Percentiles rank a stretch among this genome's conserved stretches.
Evolutionary conservation across 1,284 basidiomycete species (phyloP).

Genomic region (Leccinum proximum): DNA sequence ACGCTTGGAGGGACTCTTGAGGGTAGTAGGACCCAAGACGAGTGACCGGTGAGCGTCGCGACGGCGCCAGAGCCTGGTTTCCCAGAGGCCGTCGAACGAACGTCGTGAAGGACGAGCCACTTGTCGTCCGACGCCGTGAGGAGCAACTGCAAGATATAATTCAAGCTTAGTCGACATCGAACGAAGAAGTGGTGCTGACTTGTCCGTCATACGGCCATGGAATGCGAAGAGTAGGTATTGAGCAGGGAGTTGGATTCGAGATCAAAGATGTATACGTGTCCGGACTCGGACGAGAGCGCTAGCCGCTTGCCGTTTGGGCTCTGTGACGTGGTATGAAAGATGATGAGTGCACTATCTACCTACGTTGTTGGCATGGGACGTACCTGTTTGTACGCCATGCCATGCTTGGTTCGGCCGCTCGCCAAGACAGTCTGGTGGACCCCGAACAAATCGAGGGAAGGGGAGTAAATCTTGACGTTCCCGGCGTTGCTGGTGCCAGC

Average conservation of each 20-base stretch:
- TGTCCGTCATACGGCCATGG: slow-evolving; percentile 79
- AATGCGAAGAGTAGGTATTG: slow-evolving; percentile 79
- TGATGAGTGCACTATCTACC: slow-evolving; percentile 13
- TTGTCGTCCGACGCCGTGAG: slow-evolving; percentile 88
- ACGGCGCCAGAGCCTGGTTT: slow-evolving; percentile 71
- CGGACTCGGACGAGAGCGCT: slow-evolving; percentile 76
- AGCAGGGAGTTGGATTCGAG: slow-evolving; percentile 59
- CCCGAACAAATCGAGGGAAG: slow-evolving; percentile 59
- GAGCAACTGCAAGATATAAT: slow-evolving; percentile 52
- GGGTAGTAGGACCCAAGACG: slow-evolving; percentile 81
- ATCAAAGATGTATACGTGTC: slow-evolving; percentile 83
- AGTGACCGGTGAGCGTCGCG: slow-evolving; percentile 79
- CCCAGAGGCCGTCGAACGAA: slow-evolving; percentile 56
- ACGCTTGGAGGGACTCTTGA: slow-evolving; percentile 84
- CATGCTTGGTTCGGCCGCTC: slow-evolving; percentile 77
- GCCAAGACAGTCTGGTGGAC: slow-evolving; percentile 52
- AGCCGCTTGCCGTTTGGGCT: slow-evolving; percentile 82
- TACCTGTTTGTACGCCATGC: slow-evolving; percentile 78
- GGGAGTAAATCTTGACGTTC: too few species aligned
- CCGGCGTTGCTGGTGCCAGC: too few species aligned
- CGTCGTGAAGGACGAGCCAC: slow-evolving; percentile 83
- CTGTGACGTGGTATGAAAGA: slow-evolving; percentile 36
- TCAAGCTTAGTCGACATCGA: slow-evolving; percentile 3
- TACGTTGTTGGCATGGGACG: slow-evolving; percentile 31
- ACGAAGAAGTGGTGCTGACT: slow-evolving; percentile 31